Base-by-base conservation (phyloP, 2,329 filamentous ascomycete species). In the Pseudogymnoascus verrucosus region DNA sequence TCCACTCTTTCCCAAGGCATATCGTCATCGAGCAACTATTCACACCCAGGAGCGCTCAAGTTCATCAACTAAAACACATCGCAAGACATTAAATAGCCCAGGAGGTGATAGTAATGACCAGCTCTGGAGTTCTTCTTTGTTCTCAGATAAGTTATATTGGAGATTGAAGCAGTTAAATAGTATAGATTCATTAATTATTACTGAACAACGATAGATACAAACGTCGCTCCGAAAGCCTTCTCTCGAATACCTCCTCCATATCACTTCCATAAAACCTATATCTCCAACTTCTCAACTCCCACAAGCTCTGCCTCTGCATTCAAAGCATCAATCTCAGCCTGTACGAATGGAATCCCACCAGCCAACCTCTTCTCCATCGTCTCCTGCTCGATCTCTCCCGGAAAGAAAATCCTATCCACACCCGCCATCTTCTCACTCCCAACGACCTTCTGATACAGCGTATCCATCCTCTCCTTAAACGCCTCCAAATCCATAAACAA, bases 401-500 rank as follows among this genome's bases (percentile, higher is more conserved):
- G 83, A 60, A 85, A 86, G 66, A 84, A 86, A 12, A 86, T 83
- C 28, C 82, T 76, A 0, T 85, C 83, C 0, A 85, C 81, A 0
- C 82, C 83, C 1, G 76, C 77, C 59, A 81, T 82, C 73, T 78
- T 84, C 1, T 85, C 81, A 0, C 78, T 80, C 0, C 77, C 80
- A 0, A 83, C 78, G 0, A 86, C 82, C 7, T 78, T 74, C 63
- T 82, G 75, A 66, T 86, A 83, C 2, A 86, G 71, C 34, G 81
- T 77, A 62, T 80, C 77, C 79, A 87, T 85, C 7, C 87, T 77
- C 61, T 80, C 79, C 31, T 84, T 83, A 71, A 92, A 92, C 44
- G 90, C 87, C 0, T 88, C 85, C 65, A 88, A 67, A 62, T 79
- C 80, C 82, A 92, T 84, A 66, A 92, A 92, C 19, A 92, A 76